Base-by-base conservation (phyloP, 1,284 basidiomycete species). In the Moniliophthora roreri region DNA sequence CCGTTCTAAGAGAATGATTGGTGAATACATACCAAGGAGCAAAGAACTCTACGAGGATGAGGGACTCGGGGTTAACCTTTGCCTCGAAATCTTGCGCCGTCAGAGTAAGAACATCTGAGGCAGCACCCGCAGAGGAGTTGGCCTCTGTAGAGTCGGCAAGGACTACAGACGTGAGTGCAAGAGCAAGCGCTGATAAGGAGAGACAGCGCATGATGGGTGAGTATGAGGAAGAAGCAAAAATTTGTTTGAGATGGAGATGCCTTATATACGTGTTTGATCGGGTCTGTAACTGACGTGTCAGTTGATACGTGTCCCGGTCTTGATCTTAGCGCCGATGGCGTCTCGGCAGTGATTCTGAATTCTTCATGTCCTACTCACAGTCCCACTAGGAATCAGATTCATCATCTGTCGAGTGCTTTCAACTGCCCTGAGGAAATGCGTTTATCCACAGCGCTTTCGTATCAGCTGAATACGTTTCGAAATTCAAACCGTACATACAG, bases 11-110 rank as follows among this genome's bases (percentile, higher is more conserved):
- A n/a, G n/a, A n/a, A n/a, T n/a, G n/a, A n/a, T n/a, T n/a, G n/a
- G n/a, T n/a, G n/a, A n/a, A 47, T 46, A 24, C 13, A 42, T 23
- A 16, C 48, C 7, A 26, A 47, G 52, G 20, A 23, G 38, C 54
- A 69, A 91, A 96, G 85, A 95, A 98, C 80, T 99, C 96, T 62
- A 98, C 91, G 44, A 99, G 82, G 60, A 95, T 87, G 58, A 98
- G 76, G 38, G 87, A 69, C 66, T 93, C 90, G 9, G 78, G 72
- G 59, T 81, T 75, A 58, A 96, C 85, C 55, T 81, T 73, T 28
- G 80, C 72, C 61, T 87, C 79, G 70, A 98, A 98, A 67, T 79
- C 85, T 62, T 76, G 69, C 47, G 84, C 70, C 38, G 84, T 91
- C 60, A 97, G 75, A 66, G 76, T 85, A 56, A 95, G 60, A 60